A percentile compares a stretch with the other conserved stretches of the same genome.
Conservation (phyloP, 2,329 filamentous ascomycete genomes). For the Sporothrix euskadiensis region DNA sequence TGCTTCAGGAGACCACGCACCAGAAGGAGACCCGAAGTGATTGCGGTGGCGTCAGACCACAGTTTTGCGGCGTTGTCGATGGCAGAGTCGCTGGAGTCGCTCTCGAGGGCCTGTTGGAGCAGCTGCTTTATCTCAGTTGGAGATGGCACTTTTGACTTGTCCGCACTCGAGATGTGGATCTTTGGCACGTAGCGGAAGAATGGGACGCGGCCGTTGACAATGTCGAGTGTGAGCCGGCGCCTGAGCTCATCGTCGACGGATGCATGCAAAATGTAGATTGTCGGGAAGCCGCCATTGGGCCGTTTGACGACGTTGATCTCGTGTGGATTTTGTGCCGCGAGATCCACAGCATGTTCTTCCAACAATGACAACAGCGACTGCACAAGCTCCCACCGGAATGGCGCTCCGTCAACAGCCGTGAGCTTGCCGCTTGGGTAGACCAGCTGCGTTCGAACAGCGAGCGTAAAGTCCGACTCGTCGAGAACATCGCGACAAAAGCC, state of each 20-base stretch:
- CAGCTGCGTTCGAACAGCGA: constrained; percentile 56
- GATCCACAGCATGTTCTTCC: constrained; percentile 40
- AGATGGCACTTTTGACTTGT: background rate
- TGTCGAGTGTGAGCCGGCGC: constrained; percentile 43
- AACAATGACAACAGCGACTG: constrained; percentile 47
- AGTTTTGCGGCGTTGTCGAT: background rate
- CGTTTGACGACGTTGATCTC: constrained; percentile 51
- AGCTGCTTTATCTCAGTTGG: background rate
- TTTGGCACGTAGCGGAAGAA: constrained; percentile 34
- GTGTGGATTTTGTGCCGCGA: constrained; percentile 44
- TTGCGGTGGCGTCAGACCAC: constrained; percentile 14
- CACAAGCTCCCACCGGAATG: constrained; percentile 52
- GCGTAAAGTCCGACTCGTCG: constrained; percentile 62
- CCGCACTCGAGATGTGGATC: background rate
- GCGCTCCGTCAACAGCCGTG: constrained; percentile 53
- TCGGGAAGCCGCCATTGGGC: constrained; percentile 50
- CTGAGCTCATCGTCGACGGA: constrained; percentile 51
- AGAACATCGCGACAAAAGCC: constrained; percentile 58
- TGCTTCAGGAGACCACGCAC: constrained; percentile 64
- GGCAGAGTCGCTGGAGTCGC: background rate
- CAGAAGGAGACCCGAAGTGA: constrained; percentile 47
- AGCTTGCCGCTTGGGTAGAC: constrained; percentile 58
- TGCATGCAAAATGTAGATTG: constrained; percentile 55
- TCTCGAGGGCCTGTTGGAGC: background rate
- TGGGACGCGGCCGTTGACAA: constrained; percentile 40